Conservation (phyloP, 306 rosid genomes). For the Cucurbita maxima region DNA sequence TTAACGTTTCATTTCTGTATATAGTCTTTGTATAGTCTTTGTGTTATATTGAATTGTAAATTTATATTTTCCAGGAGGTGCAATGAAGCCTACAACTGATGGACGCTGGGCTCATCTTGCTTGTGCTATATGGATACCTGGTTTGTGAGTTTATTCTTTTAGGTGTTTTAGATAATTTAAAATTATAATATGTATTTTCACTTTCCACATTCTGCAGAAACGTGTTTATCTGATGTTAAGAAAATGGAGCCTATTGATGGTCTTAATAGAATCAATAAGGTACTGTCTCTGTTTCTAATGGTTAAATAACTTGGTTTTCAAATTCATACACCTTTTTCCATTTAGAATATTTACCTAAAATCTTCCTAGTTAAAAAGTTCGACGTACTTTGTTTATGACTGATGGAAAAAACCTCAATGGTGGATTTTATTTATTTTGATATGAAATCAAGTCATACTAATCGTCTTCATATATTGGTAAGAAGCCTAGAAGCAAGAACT, state of each 20-base stretch:
- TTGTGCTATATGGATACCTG: slow-evolving; percentile 99
- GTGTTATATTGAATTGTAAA: slow-evolving; percentile 9
- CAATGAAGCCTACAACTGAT: slow-evolving; percentile 98
- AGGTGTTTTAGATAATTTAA: slow-evolving; percentile 1
- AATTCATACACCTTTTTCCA: not conserved
- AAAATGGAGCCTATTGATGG: slow-evolving; percentile 99
- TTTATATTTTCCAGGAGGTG: slow-evolving; percentile 65
- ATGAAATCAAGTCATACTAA: not conserved
- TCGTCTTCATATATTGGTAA: not conserved
- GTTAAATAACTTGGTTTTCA: not conserved
- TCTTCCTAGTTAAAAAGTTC: not conserved
- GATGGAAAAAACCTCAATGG: not conserved
- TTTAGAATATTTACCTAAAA: not conserved
- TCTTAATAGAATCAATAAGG: slow-evolving; percentile 75
- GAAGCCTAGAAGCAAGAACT: not conserved
- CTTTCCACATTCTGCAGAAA: slow-evolving; percentile 45
- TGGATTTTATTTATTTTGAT: not conserved
- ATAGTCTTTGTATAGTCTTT: not conserved
- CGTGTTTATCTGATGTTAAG: slow-evolving; percentile 93
- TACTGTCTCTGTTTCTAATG: slow-evolving; percentile 4
- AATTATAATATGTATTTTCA: slow-evolving; percentile 5
- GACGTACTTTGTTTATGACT: not conserved
- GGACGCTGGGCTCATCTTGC: slow-evolving; percentile 99
- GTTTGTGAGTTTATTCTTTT: slow-evolving; percentile 31
- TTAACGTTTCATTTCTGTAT: not conserved